A percentile compares a stretch with the other conserved stretches of the same genome.
phyloP scores from a whole-genome alignment of 2,329 filamentous ascomycete species.

The Trichoderma asperellum region DNA sequence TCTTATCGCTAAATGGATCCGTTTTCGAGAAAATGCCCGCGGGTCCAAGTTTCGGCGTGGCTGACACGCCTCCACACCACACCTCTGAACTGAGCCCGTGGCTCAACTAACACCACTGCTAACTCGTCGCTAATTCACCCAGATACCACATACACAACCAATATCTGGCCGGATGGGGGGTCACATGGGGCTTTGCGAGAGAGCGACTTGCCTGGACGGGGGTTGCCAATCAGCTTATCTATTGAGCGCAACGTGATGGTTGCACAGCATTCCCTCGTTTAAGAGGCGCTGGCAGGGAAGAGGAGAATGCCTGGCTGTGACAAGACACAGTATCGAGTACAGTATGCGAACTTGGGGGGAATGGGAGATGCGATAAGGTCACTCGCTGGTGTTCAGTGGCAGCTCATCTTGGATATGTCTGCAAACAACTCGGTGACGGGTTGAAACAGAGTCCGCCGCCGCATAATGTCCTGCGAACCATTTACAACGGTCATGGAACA shows the following conservation, averaged over 20 bases:
- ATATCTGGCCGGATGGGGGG: background rate
- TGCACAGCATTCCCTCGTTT: conserved; percentile 4
- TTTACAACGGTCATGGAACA: background rate
- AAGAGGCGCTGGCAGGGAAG: background rate
- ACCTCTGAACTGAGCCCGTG: background rate
- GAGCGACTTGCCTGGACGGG: background rate
- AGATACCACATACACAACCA: conserved; percentile 19
- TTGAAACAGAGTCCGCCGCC: background rate
- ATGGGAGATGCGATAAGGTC: background rate
- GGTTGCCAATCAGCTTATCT: conserved; percentile 26
- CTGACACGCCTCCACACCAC: conserved; percentile 9
- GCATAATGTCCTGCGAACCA: background rate
- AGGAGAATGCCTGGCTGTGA: background rate
- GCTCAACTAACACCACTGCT: background rate
- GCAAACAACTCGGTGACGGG: background rate
- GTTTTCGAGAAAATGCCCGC: conserved; percentile 9
- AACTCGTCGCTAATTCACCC: conserved; percentile 4
- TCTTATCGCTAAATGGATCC: conserved; percentile 11
- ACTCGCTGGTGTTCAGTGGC: background rate
- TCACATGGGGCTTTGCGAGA: conserved; percentile 20
- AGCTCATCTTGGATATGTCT: background rate
- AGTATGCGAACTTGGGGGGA: background rate
- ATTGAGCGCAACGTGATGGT: conserved; percentile 26
- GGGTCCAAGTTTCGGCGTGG: conserved; percentile 15
- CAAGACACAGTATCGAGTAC: conserved; percentile 3